Conservation (phyloP, 345 rosid species). For the Populus ilicifolia region DNA sequence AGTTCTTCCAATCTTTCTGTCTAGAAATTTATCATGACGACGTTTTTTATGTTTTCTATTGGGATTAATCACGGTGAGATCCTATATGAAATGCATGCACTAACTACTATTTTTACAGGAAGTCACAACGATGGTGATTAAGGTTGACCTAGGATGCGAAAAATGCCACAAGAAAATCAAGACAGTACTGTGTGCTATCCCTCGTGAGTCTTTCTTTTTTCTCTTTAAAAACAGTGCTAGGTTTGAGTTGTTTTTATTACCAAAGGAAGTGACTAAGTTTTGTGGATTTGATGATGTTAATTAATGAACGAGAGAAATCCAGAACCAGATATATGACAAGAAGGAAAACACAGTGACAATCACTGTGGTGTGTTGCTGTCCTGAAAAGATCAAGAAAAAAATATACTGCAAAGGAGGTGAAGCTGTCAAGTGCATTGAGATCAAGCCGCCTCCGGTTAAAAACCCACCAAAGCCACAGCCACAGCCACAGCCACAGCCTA, state of each 20-base stretch:
- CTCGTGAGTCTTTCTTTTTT: slow-evolving; percentile 47
- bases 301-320: slow-evolving; percentile 37
- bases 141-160: slow-evolving; percentile 56
- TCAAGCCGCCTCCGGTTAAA: slow-evolving; percentile 10
- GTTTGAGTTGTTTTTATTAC: slow-evolving; percentile 28
- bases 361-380: slow-evolving; percentile 71
- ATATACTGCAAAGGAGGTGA: slow-evolving; percentile 44
- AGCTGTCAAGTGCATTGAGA: slow-evolving; percentile 53
- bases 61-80: too few relatives aligned
- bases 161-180: slow-evolving; percentile 72
- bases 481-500: slow-evolving; percentile 8
- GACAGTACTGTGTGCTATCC: slow-evolving; percentile 59
- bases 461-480: too few relatives aligned
- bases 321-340: slow-evolving; percentile 55
- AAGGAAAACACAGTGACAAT: slow-evolving; percentile 54
- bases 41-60: not conserved
- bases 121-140: slow-evolving; percentile 63
- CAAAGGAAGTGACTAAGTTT: slow-evolving; percentile 17
- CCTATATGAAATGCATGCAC: not conserved
- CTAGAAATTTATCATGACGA: not conserved
- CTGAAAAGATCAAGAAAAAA: slow-evolving; percentile 62
- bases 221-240: not conserved
- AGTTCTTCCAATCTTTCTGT: not conserved
- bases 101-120: slow-evolving; percentile 31
- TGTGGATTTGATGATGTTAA: slow-evolving; percentile 6